Percentiles rank a stretch among this genome's conserved stretches.
Conservation (phyloP, 2,329 filamentous ascomycete genomes). For the Fonsecaea nubica region DNA sequence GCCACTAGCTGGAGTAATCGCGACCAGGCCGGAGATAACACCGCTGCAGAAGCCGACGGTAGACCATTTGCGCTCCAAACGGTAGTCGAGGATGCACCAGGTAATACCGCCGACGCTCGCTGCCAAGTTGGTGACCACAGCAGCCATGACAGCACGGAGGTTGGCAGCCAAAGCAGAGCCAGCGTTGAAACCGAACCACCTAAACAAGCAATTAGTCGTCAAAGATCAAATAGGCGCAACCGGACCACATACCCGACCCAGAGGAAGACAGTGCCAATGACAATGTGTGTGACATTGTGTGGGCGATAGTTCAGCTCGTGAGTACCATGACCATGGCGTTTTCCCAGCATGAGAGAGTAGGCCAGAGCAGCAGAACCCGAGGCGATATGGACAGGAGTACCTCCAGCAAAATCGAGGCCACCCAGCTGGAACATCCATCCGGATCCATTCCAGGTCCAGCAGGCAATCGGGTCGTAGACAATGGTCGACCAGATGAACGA, state of each 20-base stretch:
- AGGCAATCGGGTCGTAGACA: conserved; percentile 90
- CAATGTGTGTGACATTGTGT: conserved; percentile 91
- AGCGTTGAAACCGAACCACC: conserved; percentile 92
- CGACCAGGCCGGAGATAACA: conserved; percentile 83
- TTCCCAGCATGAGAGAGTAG: conserved; percentile 90
- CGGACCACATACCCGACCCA: conserved; percentile 73
- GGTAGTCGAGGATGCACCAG: conserved; percentile 87
- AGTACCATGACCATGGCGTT: conserved; percentile 72
- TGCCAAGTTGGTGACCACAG: conserved; percentile 82
- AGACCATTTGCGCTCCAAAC: conserved; percentile 88
- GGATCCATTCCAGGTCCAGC: conserved; percentile 88
- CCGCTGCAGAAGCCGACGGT: conserved; percentile 93
- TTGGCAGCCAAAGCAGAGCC: conserved; percentile 82
- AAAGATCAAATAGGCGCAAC: not conserved
- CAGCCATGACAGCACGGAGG: conserved; percentile 83
- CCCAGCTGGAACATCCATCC: conserved; percentile 83
- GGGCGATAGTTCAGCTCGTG: conserved; percentile 83
- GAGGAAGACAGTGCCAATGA: conserved; percentile 89
- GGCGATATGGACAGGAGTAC: conserved; percentile 78
- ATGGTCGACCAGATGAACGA: conserved; percentile 92
- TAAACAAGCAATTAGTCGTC: conserved; percentile 55
- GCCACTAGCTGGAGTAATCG: conserved; percentile 86
- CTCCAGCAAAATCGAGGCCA: conserved; percentile 86
- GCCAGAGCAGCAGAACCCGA: conserved; percentile 78
- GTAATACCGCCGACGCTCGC: conserved; percentile 85